Percentiles rank a stretch among this genome's conserved stretches.
These are phyloP conservation scores for Beauveria rudraprayagi DNA, from an alignment of 2,329 filamentous ascomycete genomes.

Conservation along the genomic window DNA sequence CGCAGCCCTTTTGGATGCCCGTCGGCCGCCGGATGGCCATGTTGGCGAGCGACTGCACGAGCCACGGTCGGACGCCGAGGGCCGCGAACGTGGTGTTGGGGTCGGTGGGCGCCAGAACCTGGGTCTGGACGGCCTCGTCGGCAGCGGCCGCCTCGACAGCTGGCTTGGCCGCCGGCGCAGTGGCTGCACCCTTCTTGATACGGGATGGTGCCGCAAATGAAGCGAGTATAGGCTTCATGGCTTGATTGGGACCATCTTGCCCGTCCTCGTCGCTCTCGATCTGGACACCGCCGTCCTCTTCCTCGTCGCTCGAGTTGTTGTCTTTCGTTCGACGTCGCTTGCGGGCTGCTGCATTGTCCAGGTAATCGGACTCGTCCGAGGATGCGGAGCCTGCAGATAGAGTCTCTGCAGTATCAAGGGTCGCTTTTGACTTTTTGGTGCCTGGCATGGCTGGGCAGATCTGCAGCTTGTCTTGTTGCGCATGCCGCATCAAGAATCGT, in stretches of 20 bases:
- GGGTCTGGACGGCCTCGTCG: slow-evolving; percentile 19
- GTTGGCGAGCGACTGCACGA: slow-evolving; percentile 67
- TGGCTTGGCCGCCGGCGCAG: slow-evolving; percentile 10
- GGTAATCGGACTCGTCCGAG: slow-evolving; percentile 39
- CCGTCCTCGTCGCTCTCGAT: slow-evolving; percentile 20
- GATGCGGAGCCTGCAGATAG: not conserved
- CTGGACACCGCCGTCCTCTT: slow-evolving; percentile 15
- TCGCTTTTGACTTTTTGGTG: slow-evolving; percentile 1
- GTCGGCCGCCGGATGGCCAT: slow-evolving; percentile 83
- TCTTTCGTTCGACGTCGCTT: slow-evolving; percentile 34
- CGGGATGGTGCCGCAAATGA: slow-evolving; percentile 46
- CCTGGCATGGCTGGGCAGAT: slow-evolving; percentile 10
- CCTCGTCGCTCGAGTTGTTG: slow-evolving; percentile 18
- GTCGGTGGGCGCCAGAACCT: slow-evolving; percentile 45
- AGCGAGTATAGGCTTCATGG: slow-evolving; percentile 26
- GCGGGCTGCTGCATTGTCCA: slow-evolving; percentile 36
- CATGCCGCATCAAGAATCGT: not conserved
- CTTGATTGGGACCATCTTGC: slow-evolving; percentile 23
- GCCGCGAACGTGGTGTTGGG: slow-evolving; percentile 60
- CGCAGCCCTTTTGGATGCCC: slow-evolving; percentile 85
- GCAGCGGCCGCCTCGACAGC: not conserved
- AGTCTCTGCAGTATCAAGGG: slow-evolving; percentile 1
- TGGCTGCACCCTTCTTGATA: slow-evolving; percentile 31
- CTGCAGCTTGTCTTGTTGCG: not conserved
- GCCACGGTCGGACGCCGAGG: slow-evolving; percentile 74